phyloP scores from a whole-genome alignment of 2,329 filamentous ascomycete genomes.

The Sclerotinia spermophila region DNA sequence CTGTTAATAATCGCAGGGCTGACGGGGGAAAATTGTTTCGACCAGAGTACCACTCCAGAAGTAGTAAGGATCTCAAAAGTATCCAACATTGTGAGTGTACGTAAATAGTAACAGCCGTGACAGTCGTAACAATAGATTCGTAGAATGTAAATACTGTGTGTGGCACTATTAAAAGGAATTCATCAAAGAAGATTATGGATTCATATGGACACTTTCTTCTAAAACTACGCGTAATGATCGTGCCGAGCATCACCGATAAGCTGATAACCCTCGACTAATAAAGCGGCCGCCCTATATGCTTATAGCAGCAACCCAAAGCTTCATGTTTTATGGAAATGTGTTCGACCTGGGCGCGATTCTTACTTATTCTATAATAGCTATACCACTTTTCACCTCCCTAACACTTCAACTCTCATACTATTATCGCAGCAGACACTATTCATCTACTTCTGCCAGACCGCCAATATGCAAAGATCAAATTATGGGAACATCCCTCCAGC shows the following conservation, averaged over 20 bases:
- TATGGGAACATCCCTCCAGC: conserved; percentile 69
- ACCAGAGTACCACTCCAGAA: conserved; percentile 96
- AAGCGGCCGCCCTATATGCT: conserved; percentile 4
- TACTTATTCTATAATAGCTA: not conserved
- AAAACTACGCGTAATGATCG: not conserved
- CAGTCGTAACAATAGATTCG: not conserved
- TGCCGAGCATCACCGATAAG: conserved; percentile 18
- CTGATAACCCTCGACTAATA: conserved; percentile 3
- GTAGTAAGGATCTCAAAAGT: conserved; percentile 95
- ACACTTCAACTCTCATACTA: not conserved
- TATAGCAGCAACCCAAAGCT: conserved; percentile 17
- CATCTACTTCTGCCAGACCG: conserved; percentile 2
- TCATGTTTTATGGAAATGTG: conserved; percentile 21
- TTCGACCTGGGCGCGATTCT: conserved; percentile 19
- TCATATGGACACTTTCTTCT: conserved; percentile 11
- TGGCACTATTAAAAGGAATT: not conserved
- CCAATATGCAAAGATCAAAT: conserved; percentile 74
- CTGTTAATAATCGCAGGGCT: conserved; percentile 84
- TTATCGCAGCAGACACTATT: not conserved
- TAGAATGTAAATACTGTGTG: not conserved
- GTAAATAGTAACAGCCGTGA: not conserved
- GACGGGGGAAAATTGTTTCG: conserved; percentile 75
- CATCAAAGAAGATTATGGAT: conserved; percentile 13
- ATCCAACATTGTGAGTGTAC: conserved; percentile 68
- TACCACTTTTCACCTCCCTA: not conserved